phyloP scores from a whole-genome alignment of 192 early-diverging fungal genomes.

The Rhizoclosmatium sp. region DNA sequence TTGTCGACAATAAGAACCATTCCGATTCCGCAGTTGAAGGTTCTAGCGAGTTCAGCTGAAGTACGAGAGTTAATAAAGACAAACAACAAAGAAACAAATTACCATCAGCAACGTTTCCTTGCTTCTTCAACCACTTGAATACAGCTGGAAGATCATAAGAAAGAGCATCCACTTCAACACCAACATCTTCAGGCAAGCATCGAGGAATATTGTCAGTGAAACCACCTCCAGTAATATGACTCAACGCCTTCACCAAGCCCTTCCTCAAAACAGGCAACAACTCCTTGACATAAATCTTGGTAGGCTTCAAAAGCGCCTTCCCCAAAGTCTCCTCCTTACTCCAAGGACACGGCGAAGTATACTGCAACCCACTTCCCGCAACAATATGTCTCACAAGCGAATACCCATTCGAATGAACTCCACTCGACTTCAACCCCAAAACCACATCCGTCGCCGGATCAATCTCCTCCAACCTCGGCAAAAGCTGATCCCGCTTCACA shows the following conservation, averaged over 20 bases:
- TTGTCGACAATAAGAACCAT: conserved; percentile 90
- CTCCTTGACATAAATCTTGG: conserved; percentile 94
- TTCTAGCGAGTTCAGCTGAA: conserved; percentile 88
- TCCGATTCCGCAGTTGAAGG: conserved; percentile 99
- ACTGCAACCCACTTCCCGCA: conserved; percentile 71
- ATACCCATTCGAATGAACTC: conserved; percentile 99
- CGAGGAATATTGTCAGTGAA: conserved; percentile 99
- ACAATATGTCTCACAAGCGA: conserved; percentile 93
- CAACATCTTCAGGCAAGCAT: conserved; percentile 83
- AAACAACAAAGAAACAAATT: conserved; percentile 31
- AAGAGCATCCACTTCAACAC: conserved; percentile 82
- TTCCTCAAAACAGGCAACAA: conserved; percentile 82
- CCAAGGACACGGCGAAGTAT: conserved; percentile 86
- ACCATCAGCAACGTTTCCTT: conserved; percentile 79
- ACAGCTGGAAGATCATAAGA: conserved; percentile 87
- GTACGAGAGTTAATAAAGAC: conserved; percentile 1
- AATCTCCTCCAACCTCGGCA: conserved; percentile 84
- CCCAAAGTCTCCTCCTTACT: conserved; percentile 68
- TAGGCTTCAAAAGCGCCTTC: conserved; percentile 88
- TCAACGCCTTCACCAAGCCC: conserved; percentile 90
- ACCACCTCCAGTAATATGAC: conserved; percentile 98
- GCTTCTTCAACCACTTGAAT: conserved; percentile 92
- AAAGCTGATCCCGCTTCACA: conserved; percentile 87
- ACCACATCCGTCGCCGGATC: conserved; percentile 78
- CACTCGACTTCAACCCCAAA: conserved; percentile 93